A percentile compares a stretch with the other conserved stretches of the same genome.
Evolutionary conservation across 495 filamentous ascomycete genomes (phyloP).

Genomic region (Aspergillus bridgeri): DNA sequence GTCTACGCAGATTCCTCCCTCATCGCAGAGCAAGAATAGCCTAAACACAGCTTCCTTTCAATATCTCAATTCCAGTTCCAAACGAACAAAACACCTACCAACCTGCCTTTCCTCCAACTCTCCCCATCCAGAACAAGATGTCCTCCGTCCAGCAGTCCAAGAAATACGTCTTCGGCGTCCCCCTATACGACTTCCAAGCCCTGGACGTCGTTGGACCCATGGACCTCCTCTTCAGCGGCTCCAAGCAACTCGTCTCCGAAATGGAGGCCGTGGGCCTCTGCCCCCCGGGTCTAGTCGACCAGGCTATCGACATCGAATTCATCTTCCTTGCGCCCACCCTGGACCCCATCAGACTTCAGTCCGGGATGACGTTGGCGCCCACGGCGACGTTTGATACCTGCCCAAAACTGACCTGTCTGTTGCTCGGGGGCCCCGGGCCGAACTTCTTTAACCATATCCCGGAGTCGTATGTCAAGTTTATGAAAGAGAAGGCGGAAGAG

Average conservation of each 20-base stretch:
- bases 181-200: conserved; percentile 2
- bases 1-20: too few relatives aligned
- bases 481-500: not conserved
- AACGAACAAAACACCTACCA: too few relatives aligned
- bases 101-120: too few relatives aligned
- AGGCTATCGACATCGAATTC: conserved; percentile 1
- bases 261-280: not conserved
- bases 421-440: not conserved
- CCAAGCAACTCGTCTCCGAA: not conserved
- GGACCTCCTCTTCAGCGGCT: not conserved
- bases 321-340: not conserved
- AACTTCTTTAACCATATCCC: not conserved
- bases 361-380: not conserved
- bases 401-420: not conserved
- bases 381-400: not conserved
- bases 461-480: not conserved
- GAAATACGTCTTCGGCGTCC: not conserved
- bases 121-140: not conserved
- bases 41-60: too few relatives aligned
- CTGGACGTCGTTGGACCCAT: not conserved
- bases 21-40: too few relatives aligned
- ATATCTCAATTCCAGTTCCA: too few relatives aligned
- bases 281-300: not conserved
- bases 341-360: not conserved
- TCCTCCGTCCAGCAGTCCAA: not conserved